Percentiles rank a stretch among this genome's conserved stretches.
Conservation (phyloP, 805 yeast genomes). For the Saccharomyces mikatae region DNA sequence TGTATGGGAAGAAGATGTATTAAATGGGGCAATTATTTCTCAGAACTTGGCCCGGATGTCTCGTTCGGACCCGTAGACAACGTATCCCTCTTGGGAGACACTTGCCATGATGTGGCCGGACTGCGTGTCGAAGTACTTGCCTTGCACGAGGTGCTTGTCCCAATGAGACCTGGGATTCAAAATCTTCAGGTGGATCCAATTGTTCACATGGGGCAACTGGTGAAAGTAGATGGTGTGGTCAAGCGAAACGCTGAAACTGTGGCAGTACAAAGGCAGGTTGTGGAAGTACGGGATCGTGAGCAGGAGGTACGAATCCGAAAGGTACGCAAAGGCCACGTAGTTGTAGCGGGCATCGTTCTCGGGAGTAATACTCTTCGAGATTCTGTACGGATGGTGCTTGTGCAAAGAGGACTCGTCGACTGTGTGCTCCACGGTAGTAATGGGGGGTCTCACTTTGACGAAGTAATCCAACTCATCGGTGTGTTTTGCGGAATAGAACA, state of each 20-base stretch:
- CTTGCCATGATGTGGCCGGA: slow-evolving; percentile 50
- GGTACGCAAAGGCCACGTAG: slow-evolving; percentile 50
- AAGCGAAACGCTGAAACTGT: slow-evolving; percentile 49
- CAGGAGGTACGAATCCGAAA: slow-evolving; percentile 51
- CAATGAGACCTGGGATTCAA: slow-evolving; percentile 42
- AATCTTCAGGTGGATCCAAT: slow-evolving; percentile 47
- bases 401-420: not conserved
- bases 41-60: slow-evolving; percentile 18
- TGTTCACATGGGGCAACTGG: slow-evolving; percentile 34
- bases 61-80: slow-evolving; percentile 16
- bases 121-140: slow-evolving; percentile 43
- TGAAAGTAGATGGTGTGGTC: slow-evolving; percentile 66
- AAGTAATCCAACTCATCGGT: slow-evolving; percentile 20
- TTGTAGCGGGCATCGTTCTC: slow-evolving; percentile 31
- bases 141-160: slow-evolving; percentile 48
- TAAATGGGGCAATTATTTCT: not conserved
- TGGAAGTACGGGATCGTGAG: slow-evolving; percentile 46
- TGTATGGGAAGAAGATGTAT: not conserved
- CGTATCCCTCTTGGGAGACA: slow-evolving; percentile 58
- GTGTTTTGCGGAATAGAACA: slow-evolving; percentile 18
- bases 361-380: slow-evolving; percentile 10
- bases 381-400: not conserved
- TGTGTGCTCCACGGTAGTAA: slow-evolving; percentile 2
- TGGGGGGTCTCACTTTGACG: slow-evolving; percentile 16
- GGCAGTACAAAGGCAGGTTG: slow-evolving; percentile 37